These are phyloP conservation scores for Citrus australasica DNA, from an alignment of 345 rosid genomes.

Conservation along the genomic window DNA sequence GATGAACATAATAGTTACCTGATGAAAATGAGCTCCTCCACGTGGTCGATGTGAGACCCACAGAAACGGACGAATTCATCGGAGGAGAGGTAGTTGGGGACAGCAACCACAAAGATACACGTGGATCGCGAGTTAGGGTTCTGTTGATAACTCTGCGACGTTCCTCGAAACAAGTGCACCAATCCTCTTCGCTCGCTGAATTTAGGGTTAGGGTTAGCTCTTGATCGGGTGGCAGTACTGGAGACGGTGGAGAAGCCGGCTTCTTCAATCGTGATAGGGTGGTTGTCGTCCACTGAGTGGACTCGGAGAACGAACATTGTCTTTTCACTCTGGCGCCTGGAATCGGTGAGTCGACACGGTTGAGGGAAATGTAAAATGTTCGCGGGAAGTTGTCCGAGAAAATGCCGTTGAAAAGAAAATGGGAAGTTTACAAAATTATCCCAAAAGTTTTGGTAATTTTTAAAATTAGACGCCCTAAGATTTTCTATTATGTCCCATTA, in stretches of 20 bases:
- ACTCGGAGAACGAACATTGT: slow-evolving; percentile 75
- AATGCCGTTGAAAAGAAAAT: too few species aligned
- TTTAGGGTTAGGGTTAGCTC: slow-evolving; percentile 31
- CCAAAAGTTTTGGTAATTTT: too few species aligned
- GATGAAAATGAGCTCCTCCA: slow-evolving; percentile 62
- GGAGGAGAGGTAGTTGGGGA: slow-evolving; percentile 76
- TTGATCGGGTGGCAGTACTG: slow-evolving; percentile 20
- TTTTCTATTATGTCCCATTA: too few species aligned
- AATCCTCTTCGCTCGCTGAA: slow-evolving; percentile 70
- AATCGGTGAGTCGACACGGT: background rate
- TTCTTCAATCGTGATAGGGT: slow-evolving; percentile 46
- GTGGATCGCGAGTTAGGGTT: slow-evolving; percentile 66
- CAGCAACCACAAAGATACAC: slow-evolving; percentile 75
- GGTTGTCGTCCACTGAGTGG: slow-evolving; percentile 79
- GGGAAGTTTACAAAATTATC: too few species aligned
- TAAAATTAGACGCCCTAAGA: too few species aligned
- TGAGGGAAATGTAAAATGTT: too few species aligned
- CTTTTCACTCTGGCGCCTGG: too few species aligned
- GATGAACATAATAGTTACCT: slow-evolving; percentile 28
- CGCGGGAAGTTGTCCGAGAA: too few species aligned
- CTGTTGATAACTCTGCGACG: slow-evolving; percentile 59
- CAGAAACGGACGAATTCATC: slow-evolving; percentile 74
- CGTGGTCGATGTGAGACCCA: slow-evolving; percentile 40
- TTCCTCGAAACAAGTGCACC: slow-evolving; percentile 63
- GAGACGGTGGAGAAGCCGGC: slow-evolving; percentile 37